Conservation (phyloP, 2,329 filamentous ascomycete species). For the Onygenales sp. region DNA sequence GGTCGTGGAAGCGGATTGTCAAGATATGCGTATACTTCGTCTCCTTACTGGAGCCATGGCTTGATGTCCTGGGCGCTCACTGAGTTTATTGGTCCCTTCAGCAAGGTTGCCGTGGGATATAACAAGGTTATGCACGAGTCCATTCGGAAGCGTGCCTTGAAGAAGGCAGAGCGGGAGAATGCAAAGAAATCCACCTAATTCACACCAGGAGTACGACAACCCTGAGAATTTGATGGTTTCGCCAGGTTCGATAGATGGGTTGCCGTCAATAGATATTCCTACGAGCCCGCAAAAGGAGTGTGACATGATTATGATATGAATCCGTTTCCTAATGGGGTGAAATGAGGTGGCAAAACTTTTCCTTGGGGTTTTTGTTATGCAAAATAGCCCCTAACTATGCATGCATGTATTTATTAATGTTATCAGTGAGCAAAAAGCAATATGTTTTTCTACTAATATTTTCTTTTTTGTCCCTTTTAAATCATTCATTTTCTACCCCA, state of each 20-base stretch:
- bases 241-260: neutral
- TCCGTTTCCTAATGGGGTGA: neutral
- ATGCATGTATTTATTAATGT: too few relatives aligned
- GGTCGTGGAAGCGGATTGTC: slow-evolving; percentile 69
- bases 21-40: slow-evolving; percentile 70
- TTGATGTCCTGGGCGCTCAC: slow-evolving; percentile 75
- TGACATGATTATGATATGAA: neutral
- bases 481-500: too few relatives aligned
- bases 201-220: neutral
- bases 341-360: too few relatives aligned
- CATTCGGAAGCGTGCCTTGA: slow-evolving; percentile 72
- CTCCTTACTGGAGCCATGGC: slow-evolving; percentile 87
- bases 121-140: slow-evolving; percentile 68
- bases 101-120: slow-evolving; percentile 45
- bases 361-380: too few relatives aligned
- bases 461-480: too few relatives aligned
- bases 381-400: too few relatives aligned
- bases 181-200: slow-evolving; percentile 28
- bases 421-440: too few relatives aligned
- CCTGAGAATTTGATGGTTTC: neutral
- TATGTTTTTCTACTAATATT: too few relatives aligned
- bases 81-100: slow-evolving; percentile 50
- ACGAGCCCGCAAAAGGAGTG: neutral
- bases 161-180: slow-evolving; percentile 77
- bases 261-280: neutral